Evolutionary conservation across 2,329 filamentous ascomycete genomes (phyloP).

Genomic region (Hysterium pulicare): DNA sequence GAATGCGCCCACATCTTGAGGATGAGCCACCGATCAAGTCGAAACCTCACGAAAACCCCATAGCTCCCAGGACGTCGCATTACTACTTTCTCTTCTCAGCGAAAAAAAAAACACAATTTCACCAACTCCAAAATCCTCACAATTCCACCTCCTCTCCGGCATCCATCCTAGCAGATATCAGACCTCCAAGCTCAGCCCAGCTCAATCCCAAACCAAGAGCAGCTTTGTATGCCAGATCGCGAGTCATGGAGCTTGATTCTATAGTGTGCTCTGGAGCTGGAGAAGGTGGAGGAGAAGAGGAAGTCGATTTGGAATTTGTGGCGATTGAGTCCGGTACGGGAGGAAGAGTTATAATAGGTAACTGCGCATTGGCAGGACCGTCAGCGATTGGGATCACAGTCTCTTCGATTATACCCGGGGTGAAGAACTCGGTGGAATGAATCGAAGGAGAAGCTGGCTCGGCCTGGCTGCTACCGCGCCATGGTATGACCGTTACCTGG

Average conservation of each 20-base stretch:
- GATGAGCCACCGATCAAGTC: no score
- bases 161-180: slow-evolving; percentile 43
- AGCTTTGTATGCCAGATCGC: slow-evolving; percentile 25
- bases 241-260: slow-evolving; percentile 9
- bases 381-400: neutral
- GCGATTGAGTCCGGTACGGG: neutral
- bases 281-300: neutral
- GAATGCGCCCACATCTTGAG: no score
- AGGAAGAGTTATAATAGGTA: neutral
- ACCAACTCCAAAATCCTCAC: no score
- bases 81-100: no score
- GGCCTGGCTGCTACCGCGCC: neutral
- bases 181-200: slow-evolving; percentile 41
- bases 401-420: neutral
- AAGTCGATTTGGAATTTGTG: neutral
- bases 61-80: no score
- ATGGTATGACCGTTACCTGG: neutral
- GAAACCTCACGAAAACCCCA: no score
- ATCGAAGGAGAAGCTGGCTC: neutral
- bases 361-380: neutral
- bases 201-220: slow-evolving; percentile 33
- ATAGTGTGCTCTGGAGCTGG: neutral
- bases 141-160: no score
- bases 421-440: neutral
- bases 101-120: no score